Conservation (phyloP, 495 filamentous ascomycete species). For the Trichoderma virens region DNA sequence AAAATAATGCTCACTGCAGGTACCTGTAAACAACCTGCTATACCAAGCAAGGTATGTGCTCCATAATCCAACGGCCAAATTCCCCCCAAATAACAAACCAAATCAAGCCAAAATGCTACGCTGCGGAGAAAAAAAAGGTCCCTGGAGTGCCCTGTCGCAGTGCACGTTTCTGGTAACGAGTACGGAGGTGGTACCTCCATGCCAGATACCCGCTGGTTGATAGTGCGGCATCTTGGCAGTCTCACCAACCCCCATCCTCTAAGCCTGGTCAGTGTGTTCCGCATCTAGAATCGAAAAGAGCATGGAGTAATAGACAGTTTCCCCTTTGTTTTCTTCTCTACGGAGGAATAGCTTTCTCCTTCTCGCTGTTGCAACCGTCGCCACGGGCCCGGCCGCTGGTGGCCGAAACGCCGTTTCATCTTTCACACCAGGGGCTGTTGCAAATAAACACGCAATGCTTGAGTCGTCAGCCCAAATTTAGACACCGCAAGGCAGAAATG, state of each 20-base stretch:
- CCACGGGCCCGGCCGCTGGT: background rate
- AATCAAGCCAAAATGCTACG: background rate
- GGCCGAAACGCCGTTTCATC: constrained; percentile 2
- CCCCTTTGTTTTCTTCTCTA: no score
- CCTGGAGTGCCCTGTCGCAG: background rate
- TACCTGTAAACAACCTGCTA: no score
- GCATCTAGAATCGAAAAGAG: background rate
- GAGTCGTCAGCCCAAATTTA: background rate
- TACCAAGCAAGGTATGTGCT: no score
- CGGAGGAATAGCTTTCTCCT: no score
- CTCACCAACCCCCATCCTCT: background rate
- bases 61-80: no score
- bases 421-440: background rate
- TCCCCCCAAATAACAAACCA: no score
- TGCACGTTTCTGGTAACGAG: background rate
- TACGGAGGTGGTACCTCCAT: background rate
- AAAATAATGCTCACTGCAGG: no score
- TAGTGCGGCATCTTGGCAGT: constrained; percentile 7
- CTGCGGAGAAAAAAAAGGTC: background rate
- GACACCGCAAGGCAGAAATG: background rate
- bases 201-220: constrained; percentile 5
- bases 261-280: background rate
- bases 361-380: background rate
- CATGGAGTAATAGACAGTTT: background rate
- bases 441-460: background rate